Evolutionary conservation across 176 grass and related monocot species (phyloP).

Genomic region (Panicum miliaceum): DNA sequence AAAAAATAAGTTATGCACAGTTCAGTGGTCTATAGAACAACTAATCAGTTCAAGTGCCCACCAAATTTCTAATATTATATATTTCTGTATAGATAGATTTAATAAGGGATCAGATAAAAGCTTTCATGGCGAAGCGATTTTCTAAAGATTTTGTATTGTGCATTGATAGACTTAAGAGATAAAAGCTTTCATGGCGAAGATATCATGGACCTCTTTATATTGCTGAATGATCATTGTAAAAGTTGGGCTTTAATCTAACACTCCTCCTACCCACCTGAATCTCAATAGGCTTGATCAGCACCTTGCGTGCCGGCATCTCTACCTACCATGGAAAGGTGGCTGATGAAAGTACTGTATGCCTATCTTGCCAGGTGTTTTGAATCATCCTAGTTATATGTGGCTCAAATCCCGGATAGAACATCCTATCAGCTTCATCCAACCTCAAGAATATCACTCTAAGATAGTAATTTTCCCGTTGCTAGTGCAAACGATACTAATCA

Average conservation of each 20-base stretch:
- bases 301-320: conserved; percentile 81
- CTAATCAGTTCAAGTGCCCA: no score
- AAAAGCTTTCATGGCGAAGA: no score
- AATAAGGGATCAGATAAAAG: no score
- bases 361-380: conserved; percentile 81
- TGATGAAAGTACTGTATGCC: conserved; percentile 91
- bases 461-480: conserved; percentile 95
- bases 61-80: no score
- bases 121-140: no score
- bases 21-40: no score
- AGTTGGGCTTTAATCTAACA: conserved; percentile 10
- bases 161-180: no score
- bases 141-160: no score
- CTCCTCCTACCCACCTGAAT: conserved; percentile 96
- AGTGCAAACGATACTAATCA: conserved; percentile 96
- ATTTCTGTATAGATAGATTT: no score
- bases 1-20: no score
- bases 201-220: no score
- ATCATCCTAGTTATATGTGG: conserved; percentile 88
- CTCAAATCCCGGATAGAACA: conserved; percentile 98
- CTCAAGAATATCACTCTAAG: conserved; percentile 94
- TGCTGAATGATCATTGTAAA: no score
- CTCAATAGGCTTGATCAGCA: conserved; percentile 84
- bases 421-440: conserved; percentile 97
- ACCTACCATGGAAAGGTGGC: conserved; percentile 95